phyloP scores from a whole-genome alignment of 1,139 yeast species.

The Candida sp. region DNA sequence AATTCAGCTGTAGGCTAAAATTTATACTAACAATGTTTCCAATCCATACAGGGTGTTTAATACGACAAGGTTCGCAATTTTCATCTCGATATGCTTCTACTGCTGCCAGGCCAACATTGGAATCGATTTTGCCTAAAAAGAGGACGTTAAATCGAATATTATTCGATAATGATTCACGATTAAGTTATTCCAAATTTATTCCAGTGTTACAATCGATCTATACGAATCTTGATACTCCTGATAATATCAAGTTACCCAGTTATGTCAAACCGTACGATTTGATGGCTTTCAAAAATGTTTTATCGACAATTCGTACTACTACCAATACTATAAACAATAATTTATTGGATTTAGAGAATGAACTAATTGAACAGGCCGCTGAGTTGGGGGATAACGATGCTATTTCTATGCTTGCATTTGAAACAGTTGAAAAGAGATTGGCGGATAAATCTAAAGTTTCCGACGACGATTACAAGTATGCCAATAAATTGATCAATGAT shows the following conservation, averaged over 20 bases:
- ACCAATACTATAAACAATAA: conserved; percentile 57
- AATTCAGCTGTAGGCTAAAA: too few relatives aligned
- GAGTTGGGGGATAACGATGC: conserved; percentile 84
- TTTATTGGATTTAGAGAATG: conserved; percentile 61
- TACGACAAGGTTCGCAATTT: not conserved
- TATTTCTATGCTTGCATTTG: conserved; percentile 66
- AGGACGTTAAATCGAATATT: conserved; percentile 54
- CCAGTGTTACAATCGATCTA: conserved; percentile 54
- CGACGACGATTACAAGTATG: conserved; percentile 58
- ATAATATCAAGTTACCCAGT: conserved; percentile 33
- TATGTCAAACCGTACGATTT: conserved; percentile 54
- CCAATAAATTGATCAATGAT: conserved; percentile 57
- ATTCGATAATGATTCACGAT: conserved; percentile 62
- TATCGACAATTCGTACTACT: conserved; percentile 58
- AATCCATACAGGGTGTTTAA: not conserved
- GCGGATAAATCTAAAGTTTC: conserved; percentile 19
- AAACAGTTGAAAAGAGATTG: conserved; percentile 33
- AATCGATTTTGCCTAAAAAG: conserved; percentile 55
- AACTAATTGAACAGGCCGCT: conserved; percentile 75
- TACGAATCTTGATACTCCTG: conserved; percentile 35
- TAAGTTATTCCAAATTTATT: conserved; percentile 50
- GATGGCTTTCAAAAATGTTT: conserved; percentile 63
- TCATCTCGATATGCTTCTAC: conserved; percentile 1
- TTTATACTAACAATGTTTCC: too few relatives aligned
- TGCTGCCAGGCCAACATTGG: conserved; percentile 36